Percentiles rank a stretch among this genome's conserved stretches.
phyloP scores from a whole-genome alignment of 352 stramenopile species.

The Globisporangium okanoganense region DNA sequence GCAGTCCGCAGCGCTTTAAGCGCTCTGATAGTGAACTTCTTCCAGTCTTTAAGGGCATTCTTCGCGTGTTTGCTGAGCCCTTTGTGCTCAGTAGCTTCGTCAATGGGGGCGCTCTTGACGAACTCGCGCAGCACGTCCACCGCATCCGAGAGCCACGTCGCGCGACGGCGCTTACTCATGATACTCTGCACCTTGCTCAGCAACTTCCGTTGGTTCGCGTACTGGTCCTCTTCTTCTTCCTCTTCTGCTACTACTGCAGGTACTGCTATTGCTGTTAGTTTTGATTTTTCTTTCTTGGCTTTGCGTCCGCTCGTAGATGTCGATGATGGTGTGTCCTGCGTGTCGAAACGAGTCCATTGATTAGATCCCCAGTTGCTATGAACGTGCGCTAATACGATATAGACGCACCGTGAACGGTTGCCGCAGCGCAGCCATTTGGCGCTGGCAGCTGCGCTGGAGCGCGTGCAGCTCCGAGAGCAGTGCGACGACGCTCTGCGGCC shows the following conservation, averaged over 20 bases:
- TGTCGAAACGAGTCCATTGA: background rate
- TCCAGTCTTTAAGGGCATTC: conserved; percentile 3
- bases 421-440: conserved; percentile 8
- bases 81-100: background rate
- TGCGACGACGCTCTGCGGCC: conserved; percentile 19
- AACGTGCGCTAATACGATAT: background rate
- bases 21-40: background rate
- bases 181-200: conserved; percentile 1
- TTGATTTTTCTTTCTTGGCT: background rate
- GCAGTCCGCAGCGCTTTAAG: conserved; percentile 1
- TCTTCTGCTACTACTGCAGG: background rate
- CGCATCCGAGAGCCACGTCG: conserved; percentile 2
- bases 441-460: conserved; percentile 21
- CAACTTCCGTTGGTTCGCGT: background rate
- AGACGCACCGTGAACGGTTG: conserved; percentile 10
- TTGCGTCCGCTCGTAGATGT: background rate
- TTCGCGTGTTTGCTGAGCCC: background rate
- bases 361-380: background rate
- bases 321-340: background rate
- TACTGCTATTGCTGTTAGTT: background rate
- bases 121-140: conserved; percentile 7
- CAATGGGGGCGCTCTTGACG: background rate
- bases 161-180: background rate
- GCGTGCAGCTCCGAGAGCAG: conserved; percentile 32
- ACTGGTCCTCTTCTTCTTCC: background rate